Percentiles rank a stretch among this genome's conserved stretches.
These are phyloP conservation scores for Penicillium parvum DNA, from an alignment of 495 filamentous ascomycete genomes.

Conservation along the genomic window DNA sequence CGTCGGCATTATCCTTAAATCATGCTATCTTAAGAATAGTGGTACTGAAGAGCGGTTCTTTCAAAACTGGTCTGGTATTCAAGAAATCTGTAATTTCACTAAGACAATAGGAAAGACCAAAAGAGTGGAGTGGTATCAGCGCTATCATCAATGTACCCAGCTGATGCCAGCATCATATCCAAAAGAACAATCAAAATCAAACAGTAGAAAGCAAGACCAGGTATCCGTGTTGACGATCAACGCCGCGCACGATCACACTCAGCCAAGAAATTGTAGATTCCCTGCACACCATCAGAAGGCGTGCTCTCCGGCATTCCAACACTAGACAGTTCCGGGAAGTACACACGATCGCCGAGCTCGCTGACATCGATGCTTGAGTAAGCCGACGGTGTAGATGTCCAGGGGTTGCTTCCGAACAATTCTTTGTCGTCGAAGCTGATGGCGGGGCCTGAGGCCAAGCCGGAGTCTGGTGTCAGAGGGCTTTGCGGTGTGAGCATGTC, in stretches of 20 bases:
- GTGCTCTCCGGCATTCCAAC: conserved; percentile 34
- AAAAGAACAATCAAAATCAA: conserved; percentile 3
- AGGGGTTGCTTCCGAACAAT: conserved; percentile 46
- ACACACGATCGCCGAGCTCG: conserved; percentile 45
- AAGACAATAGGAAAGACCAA: conserved; percentile 7
- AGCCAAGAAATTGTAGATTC: conserved; percentile 81
- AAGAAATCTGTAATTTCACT: background rate
- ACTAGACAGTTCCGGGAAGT: conserved; percentile 36
- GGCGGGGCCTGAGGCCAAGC: conserved; percentile 19
- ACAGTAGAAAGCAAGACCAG: conserved; percentile 1
- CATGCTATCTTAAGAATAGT: too few species aligned
- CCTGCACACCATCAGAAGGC: conserved; percentile 73
- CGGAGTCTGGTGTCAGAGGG: conserved; percentile 22
- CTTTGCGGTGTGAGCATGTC: conserved; percentile 52
- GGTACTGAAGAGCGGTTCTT: too few species aligned
- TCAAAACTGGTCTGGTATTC: background rate
- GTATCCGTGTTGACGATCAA: conserved; percentile 4
- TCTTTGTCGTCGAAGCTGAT: conserved; percentile 47
- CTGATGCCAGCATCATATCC: conserved; percentile 8
- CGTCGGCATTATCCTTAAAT: too few species aligned
- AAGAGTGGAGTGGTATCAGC: conserved; percentile 29
- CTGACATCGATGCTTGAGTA: conserved; percentile 53
- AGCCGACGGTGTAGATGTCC: conserved; percentile 43
- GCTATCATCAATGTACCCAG: conserved; percentile 14
- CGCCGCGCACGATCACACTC: conserved; percentile 66